These are phyloP conservation scores for Colletotrichum euphorbiae DNA, from an alignment of 2,329 filamentous ascomycete species.

Conservation along the genomic window DNA sequence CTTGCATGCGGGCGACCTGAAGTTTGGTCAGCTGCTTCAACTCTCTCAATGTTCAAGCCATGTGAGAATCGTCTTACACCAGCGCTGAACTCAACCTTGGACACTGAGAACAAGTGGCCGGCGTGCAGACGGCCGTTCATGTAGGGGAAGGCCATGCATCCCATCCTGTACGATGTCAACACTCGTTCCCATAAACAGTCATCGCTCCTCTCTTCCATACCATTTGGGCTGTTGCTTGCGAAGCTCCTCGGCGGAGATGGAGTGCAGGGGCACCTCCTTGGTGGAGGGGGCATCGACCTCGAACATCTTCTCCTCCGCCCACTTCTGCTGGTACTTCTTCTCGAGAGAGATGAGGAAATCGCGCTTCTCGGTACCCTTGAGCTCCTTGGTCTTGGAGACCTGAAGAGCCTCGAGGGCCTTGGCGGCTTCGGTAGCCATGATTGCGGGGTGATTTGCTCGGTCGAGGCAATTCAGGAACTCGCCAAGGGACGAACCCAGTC, in stretches of 20 bases:
- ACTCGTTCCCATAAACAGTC: neutral
- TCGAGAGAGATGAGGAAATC: conserved; percentile 85
- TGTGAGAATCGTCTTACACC: conserved; percentile 64
- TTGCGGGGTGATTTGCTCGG: conserved; percentile 40
- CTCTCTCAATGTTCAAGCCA: too few species aligned
- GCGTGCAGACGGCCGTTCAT: conserved; percentile 92
- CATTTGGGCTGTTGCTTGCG: conserved; percentile 89
- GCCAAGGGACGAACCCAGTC: conserved; percentile 24
- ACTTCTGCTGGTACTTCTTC: conserved; percentile 91
- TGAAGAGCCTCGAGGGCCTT: conserved; percentile 64
- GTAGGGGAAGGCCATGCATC: conserved; percentile 65
- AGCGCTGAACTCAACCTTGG: conserved; percentile 91
- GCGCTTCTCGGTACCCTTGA: conserved; percentile 83
- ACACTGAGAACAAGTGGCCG: conserved; percentile 91
- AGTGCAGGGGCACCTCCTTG: conserved; percentile 79
- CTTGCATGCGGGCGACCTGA: conserved; percentile 79
- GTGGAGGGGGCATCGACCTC: conserved; percentile 85
- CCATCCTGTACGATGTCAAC: conserved; percentile 20
- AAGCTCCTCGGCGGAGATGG: conserved; percentile 79
- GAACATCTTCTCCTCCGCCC: conserved; percentile 83
- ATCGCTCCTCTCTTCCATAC: conserved; percentile 72
- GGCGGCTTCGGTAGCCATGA: conserved; percentile 59
- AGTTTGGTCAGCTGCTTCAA: conserved; percentile 10
- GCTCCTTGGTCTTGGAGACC: conserved; percentile 70
- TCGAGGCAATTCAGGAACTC: conserved; percentile 12